These are phyloP conservation scores for Blastobotrys elegans DNA, from an alignment of 1,139 yeast species.

Conservation along the genomic window DNA sequence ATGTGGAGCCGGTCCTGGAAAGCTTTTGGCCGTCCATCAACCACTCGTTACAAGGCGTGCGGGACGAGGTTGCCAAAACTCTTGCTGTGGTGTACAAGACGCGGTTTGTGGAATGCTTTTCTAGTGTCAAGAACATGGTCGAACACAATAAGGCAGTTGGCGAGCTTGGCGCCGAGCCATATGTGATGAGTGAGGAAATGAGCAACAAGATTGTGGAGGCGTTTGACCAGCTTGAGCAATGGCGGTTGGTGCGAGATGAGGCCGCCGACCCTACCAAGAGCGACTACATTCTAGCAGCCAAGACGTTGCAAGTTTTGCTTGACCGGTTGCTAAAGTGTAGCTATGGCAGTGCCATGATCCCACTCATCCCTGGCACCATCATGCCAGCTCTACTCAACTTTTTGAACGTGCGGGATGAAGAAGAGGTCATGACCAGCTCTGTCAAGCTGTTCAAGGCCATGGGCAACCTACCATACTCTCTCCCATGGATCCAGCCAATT, in stretches of 20 bases:
- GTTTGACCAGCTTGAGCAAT: conserved; percentile 44
- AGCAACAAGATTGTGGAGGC: conserved; percentile 32
- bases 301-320: conserved; percentile 30
- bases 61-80: conserved; percentile 66
- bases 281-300: conserved; percentile 37
- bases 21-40: conserved; percentile 45
- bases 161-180: conserved; percentile 34
- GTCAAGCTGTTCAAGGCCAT: conserved; percentile 48
- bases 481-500: conserved; percentile 41
- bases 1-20: conserved; percentile 42
- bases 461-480: conserved; percentile 55
- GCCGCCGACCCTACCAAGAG: conserved; percentile 31
- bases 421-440: conserved; percentile 62
- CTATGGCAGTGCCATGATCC: conserved; percentile 27
- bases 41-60: conserved; percentile 72
- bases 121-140: conserved; percentile 43
- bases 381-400: conserved; percentile 69
- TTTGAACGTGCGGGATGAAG: conserved; percentile 72
- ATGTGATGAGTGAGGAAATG: conserved; percentile 27
- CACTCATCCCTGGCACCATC: conserved; percentile 41
- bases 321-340: conserved; percentile 22
- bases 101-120: conserved; percentile 48
- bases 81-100: conserved; percentile 53
- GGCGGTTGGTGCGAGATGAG: conserved; percentile 35
- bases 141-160: conserved; percentile 37